Evolutionary conservation across 2,329 filamentous ascomycete species (phyloP).

Genomic region (Trichoderma breve): DNA sequence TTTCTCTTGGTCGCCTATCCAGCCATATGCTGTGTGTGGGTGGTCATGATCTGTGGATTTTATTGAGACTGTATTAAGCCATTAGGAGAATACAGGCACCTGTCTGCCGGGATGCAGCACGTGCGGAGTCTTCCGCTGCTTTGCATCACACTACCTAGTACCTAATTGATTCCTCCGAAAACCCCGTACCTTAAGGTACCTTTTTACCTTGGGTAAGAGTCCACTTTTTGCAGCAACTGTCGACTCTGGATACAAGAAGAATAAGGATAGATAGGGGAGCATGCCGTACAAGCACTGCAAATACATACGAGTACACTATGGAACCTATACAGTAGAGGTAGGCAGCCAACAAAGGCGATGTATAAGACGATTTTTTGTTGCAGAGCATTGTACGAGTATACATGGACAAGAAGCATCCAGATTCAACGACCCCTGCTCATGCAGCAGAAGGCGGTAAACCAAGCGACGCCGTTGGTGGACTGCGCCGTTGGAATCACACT

Average conservation of each 20-base stretch:
- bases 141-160: neutral
- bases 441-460: conserved; percentile 21
- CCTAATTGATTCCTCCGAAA: neutral
- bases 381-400: neutral
- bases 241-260: neutral
- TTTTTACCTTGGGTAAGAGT: no score
- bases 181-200: neutral
- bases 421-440: neutral
- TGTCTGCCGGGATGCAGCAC: neutral
- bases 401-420: neutral
- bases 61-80: neutral
- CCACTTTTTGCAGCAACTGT: neutral
- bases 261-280: neutral
- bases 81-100: neutral
- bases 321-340: neutral
- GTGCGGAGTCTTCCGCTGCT: neutral
- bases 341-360: neutral
- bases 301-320: neutral
- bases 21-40: neutral
- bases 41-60: neutral
- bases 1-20: neutral
- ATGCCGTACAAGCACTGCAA: neutral
- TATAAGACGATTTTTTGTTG: neutral
- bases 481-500: neutral
- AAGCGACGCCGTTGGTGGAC: conserved; percentile 16